phyloP scores from a whole-genome alignment of 2,329 filamentous ascomycete species.

The Mycosphaerelloides madeirae region DNA sequence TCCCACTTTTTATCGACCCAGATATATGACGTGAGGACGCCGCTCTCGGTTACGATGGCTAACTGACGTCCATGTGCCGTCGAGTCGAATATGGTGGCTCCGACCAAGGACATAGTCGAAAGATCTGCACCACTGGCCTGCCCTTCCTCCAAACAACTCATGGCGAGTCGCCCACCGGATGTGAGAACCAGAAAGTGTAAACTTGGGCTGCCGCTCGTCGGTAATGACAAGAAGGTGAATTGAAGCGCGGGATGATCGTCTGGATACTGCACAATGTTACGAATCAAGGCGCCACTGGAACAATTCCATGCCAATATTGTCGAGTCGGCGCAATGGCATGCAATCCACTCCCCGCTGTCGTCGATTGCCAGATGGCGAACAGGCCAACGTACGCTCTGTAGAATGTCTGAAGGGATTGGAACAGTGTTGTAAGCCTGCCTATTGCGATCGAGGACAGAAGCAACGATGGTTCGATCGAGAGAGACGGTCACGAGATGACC shows the following conservation, averaged over 20 bases:
- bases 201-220: constrained; percentile 27
- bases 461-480: constrained; percentile 60
- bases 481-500: constrained; percentile 66
- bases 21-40: constrained; percentile 13
- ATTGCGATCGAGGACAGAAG: constrained; percentile 20
- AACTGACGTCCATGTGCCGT: constrained; percentile 15
- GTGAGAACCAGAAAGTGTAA: constrained; percentile 56
- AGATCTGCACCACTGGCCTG: constrained; percentile 13
- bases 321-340: constrained; percentile 57
- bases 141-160: constrained; percentile 49
- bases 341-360: constrained; percentile 60
- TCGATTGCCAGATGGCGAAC: constrained; percentile 59
- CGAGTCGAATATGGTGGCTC: constrained; percentile 20
- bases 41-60: constrained; percentile 23
- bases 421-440: constrained; percentile 18
- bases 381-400: constrained; percentile 27
- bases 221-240: constrained; percentile 57
- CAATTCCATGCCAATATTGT: constrained; percentile 62
- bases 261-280: constrained; percentile 52
- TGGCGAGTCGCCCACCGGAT: constrained; percentile 59
- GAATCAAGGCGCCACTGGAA: constrained; percentile 52
- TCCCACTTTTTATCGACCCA: constrained; percentile 18
- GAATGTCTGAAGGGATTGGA: constrained; percentile 17
- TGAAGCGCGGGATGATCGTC: constrained; percentile 56
- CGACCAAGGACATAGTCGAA: constrained; percentile 22